These are phyloP conservation scores for Gaeumannomyces tritici DNA, from an alignment of 2,329 filamentous ascomycete genomes.

Conservation along the genomic window DNA sequence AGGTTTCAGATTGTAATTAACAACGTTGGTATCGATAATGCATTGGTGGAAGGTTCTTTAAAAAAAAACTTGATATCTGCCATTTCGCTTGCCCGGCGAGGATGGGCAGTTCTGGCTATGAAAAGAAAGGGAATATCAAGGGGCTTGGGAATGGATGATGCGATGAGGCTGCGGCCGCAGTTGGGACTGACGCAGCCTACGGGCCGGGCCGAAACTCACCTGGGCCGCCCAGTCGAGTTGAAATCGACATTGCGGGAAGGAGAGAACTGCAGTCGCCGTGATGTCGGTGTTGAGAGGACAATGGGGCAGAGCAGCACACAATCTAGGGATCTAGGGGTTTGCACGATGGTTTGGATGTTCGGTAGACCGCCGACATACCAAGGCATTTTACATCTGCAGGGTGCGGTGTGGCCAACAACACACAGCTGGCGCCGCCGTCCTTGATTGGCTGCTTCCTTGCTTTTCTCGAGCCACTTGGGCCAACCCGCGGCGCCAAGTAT, in stretches of 20 bases:
- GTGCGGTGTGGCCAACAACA: background rate
- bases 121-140: background rate
- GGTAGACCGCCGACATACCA: background rate
- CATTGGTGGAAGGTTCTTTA: background rate
- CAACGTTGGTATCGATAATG: background rate
- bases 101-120: background rate
- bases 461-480: background rate
- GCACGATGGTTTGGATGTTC: background rate
- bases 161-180: background rate
- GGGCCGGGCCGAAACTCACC: constrained; percentile 23
- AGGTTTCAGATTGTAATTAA: background rate
- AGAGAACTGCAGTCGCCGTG: background rate
- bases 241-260: constrained; percentile 24
- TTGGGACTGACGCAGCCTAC: background rate
- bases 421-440: no score
- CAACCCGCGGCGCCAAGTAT: background rate
- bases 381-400: background rate
- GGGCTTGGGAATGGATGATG: background rate
- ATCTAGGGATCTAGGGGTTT: background rate
- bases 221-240: constrained; percentile 33
- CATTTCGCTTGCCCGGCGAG: background rate
- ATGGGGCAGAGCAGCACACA: background rate
- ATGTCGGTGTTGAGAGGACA: background rate
- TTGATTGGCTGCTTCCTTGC: background rate
- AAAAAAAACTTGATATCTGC: background rate